These are phyloP conservation scores for Citrus cavaleriei DNA, from an alignment of 345 rosid genomes.

Conservation along the genomic window DNA sequence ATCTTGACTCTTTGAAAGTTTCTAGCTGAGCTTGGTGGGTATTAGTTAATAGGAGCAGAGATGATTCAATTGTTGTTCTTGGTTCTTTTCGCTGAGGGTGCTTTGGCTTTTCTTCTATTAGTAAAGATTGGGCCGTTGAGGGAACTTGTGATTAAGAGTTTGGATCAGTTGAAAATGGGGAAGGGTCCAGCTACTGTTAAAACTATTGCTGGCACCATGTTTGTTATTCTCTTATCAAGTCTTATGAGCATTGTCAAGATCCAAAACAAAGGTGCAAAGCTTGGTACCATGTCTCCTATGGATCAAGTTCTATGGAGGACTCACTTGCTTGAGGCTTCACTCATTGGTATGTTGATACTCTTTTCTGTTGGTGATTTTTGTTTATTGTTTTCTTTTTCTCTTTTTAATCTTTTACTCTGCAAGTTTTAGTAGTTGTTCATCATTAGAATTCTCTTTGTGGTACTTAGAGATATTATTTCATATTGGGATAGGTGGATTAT, in stretches of 20 bases:
- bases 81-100: conserved; percentile 77
- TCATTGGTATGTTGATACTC: conserved; percentile 55
- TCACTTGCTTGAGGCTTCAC: conserved; percentile 94
- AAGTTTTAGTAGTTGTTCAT: background rate
- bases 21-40: conserved; percentile 11
- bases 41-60: conserved; percentile 17
- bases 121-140: conserved; percentile 89
- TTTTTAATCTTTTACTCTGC: background rate
- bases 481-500: too few relatives aligned
- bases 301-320: conserved; percentile 99
- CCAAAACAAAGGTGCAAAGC: conserved; percentile 96
- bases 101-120: conserved; percentile 59
- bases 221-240: conserved; percentile 73
- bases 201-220: conserved; percentile 92
- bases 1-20: conserved; percentile 6
- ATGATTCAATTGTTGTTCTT: conserved; percentile 87
- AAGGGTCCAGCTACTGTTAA: conserved; percentile 93
- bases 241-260: conserved; percentile 87
- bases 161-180: conserved; percentile 84
- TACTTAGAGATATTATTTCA: background rate
- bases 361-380: background rate
- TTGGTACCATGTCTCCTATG: conserved; percentile 98
- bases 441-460: background rate
- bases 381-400: background rate
- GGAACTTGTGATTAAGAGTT: conserved; percentile 82